Evolutionary conservation across 1,139 yeast genomes (phyloP), one percentile per base, ranked within the genome.

Genomic region (Torulaspora pretoriensis): DNA sequence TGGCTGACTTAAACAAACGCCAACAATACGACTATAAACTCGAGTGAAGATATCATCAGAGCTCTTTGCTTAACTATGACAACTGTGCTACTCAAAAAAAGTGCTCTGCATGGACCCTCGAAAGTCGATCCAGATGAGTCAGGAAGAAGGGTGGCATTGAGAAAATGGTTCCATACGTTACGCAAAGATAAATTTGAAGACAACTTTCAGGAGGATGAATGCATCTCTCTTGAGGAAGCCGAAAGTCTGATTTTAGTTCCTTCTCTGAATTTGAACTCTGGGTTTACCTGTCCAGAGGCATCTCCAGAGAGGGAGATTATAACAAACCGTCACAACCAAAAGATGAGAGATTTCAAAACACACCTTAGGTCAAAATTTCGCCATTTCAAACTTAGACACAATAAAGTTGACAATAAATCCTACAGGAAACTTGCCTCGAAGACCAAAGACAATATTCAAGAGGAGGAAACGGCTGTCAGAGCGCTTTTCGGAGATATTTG

Each of bases 111-210:
- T 29, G 32, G 8, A 29, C 14, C 22, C n/a, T 29, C 32, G 9
- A 13, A 9, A 10, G n/a, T 14, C 22, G 16, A 16, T n/a, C n/a
- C 22, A 14, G 32, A 29, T 8, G 32, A 19, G 16, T 29, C 32
- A 8, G 40, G 50, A 14, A 43, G 43, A 38, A 46, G 50, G 33
- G 27, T 29, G n/a, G 37, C 44, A 7, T 12, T 48, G 9, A 45
- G 41, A 30, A 43, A 39, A 27, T 50, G 54, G 54, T 38, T 50
- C 23, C 48, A 39, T 28, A 31, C 48, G 5, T 13, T 49, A 24
- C 41, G 38, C 27, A 38, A 39, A 10, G 47, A 48, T 17, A 41
- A 45, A 19, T n/a, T 22, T 14, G 43, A 39, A 27, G 47, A 43
- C 13, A 10, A 37, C 4, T 41, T 40, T 30, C 30, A 43, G 13